Percentiles rank a stretch among this genome's conserved stretches.
These are phyloP conservation scores for Secale cereale DNA, from an alignment of 176 grass and related monocot species.

Conservation along the genomic window DNA sequence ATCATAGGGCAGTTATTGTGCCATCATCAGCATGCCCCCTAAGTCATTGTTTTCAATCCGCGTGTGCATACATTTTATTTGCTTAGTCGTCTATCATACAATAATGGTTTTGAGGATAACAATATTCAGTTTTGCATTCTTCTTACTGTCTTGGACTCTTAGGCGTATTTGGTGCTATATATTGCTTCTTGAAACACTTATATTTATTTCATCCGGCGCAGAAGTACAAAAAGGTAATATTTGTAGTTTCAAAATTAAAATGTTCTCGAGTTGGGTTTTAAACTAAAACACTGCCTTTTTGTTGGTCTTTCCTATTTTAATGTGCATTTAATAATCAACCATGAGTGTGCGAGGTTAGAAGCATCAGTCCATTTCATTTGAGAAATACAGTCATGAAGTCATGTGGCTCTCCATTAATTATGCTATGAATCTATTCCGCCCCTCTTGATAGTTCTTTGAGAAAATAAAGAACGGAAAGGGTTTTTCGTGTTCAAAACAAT, in stretches of 20 bases:
- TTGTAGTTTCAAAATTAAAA: background rate
- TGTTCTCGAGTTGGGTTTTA: background rate
- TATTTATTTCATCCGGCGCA: background rate
- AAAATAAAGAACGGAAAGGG: background rate
- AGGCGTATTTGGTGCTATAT: background rate
- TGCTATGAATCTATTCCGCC: background rate
- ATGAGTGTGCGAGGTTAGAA: background rate
- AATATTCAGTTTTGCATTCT: background rate
- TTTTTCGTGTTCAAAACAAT: background rate
- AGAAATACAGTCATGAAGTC: background rate
- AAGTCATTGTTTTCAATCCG: no score
- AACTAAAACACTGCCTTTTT: background rate
- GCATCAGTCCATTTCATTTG: slow-evolving; percentile 3
- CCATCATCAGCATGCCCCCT: no score
- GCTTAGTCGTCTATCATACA: no score
- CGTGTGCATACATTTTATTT: no score
- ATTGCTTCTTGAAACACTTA: background rate
- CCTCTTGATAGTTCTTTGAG: background rate
- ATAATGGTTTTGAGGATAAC: no score
- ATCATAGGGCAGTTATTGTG: no score
- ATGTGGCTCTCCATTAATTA: no score
- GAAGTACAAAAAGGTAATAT: background rate
- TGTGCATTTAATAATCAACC: background rate
- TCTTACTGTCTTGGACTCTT: background rate
- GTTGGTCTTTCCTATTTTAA: background rate